A percentile compares a stretch with the other conserved stretches of the same genome.
Evolutionary conservation across 2,329 filamentous ascomycete genomes (phyloP).

Genomic region (Nemania diffusa): DNA sequence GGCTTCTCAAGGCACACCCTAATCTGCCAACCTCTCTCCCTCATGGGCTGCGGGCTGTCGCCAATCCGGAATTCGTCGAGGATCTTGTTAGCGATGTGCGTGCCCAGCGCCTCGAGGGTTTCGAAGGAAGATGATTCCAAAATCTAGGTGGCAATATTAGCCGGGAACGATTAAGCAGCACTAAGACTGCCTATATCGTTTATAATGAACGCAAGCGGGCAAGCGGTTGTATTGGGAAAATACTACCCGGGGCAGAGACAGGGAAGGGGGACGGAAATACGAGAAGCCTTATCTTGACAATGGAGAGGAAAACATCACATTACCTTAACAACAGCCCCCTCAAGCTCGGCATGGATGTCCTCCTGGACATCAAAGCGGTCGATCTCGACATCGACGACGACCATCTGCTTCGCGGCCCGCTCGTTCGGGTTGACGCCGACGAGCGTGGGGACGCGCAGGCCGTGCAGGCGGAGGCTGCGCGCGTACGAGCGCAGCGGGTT

Average conservation of each 20-base stretch:
- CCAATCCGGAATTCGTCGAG: constrained; percentile 54
- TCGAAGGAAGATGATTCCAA: constrained; percentile 68
- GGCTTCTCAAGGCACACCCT: constrained; percentile 76
- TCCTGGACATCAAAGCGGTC: constrained; percentile 59
- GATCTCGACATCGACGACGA: constrained; percentile 71
- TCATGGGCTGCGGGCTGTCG: constrained; percentile 50
- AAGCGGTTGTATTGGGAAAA: too few relatives aligned
- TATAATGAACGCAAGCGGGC: too few relatives aligned
- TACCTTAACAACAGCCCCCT: constrained; percentile 71
- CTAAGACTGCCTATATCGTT: not conserved
- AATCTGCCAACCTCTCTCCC: constrained; percentile 61
- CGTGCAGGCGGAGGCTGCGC: constrained; percentile 61
- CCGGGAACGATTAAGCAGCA: not conserved
- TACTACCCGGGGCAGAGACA: too few relatives aligned
- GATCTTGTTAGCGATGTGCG: constrained; percentile 59
- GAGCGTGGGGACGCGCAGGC: constrained; percentile 71
- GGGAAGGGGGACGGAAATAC: not conserved
- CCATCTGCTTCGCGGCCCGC: constrained; percentile 71
- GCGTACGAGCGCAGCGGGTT: constrained; percentile 47
- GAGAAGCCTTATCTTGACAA: not conserved
- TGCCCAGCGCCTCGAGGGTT: constrained; percentile 70
- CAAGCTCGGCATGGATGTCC: constrained; percentile 67
- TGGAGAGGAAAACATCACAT: not conserved
- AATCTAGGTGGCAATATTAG: constrained; percentile 50
- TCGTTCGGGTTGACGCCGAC: constrained; percentile 81